phyloP scores from a whole-genome alignment of 345 rosid genomes.

The Aquilaria malaccensis region DNA sequence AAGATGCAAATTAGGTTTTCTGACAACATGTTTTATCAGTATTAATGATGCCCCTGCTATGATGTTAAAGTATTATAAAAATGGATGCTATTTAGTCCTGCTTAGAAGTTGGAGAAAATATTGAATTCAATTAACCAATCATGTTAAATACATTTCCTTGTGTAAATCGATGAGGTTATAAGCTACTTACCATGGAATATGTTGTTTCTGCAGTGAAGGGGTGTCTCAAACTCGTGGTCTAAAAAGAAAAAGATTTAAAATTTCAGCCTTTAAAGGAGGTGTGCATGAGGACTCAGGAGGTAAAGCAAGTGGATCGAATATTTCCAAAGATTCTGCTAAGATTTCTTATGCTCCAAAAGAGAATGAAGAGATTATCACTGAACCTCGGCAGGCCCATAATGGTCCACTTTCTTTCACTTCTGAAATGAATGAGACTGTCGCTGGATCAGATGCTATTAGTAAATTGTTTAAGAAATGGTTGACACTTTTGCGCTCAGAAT shows the following conservation, averaged over 20 bases:
- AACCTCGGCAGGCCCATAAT: conserved; percentile 53
- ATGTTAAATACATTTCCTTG: too few relatives aligned
- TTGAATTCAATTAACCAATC: too few relatives aligned
- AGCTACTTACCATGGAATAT: neutral
- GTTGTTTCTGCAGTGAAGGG: conserved; percentile 56
- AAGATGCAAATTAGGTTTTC: too few relatives aligned
- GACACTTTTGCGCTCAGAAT: conserved; percentile 44
- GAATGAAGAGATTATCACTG: conserved; percentile 41
- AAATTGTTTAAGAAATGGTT: conserved; percentile 81
- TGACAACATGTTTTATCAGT: too few relatives aligned
- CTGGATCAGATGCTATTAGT: conserved; percentile 66
- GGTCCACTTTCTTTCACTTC: conserved; percentile 58
- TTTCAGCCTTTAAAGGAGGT: conserved; percentile 76
- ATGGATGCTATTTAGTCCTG: too few relatives aligned
- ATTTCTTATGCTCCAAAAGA: conserved; percentile 64
- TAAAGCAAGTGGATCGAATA: conserved; percentile 44
- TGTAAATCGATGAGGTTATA: too few relatives aligned
- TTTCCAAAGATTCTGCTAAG: conserved; percentile 47
- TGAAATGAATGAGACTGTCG: conserved; percentile 42
- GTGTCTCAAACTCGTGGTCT: conserved; percentile 33
- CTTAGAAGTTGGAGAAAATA: too few relatives aligned
- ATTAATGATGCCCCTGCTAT: too few relatives aligned
- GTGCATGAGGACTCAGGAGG: conserved; percentile 51
- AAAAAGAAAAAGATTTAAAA: conserved; percentile 44
- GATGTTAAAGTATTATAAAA: too few relatives aligned